Evolutionary conservation across 169 alveolate genomes (phyloP).

Genomic region (Plasmodium relictum): DNA sequence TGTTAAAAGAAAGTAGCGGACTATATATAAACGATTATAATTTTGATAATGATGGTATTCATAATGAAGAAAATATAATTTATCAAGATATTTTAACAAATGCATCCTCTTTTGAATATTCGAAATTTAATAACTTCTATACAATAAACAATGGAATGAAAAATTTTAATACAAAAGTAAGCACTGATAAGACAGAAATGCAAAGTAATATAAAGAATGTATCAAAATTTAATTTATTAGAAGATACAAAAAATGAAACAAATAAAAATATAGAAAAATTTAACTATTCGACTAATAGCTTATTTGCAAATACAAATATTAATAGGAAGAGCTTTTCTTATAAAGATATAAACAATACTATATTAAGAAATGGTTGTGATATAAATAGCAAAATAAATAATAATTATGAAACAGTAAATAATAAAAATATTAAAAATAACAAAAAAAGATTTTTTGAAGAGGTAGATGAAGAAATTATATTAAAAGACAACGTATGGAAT

Average conservation of each 20-base stretch:
- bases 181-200: constrained; percentile 9
- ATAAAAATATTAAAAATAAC: constrained; percentile 14
- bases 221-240: neutral
- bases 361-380: neutral
- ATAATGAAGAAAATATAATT: constrained; percentile 60
- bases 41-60: constrained; percentile 36
- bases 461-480: constrained; percentile 47
- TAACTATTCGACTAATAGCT: constrained; percentile 36
- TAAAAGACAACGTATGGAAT: constrained; percentile 36
- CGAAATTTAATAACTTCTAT: constrained; percentile 65
- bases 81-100: constrained; percentile 67
- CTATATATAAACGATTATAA: constrained; percentile 46
- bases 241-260: neutral
- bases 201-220: constrained; percentile 14
- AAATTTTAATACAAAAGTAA: constrained; percentile 44
- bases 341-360: constrained; percentile 18
- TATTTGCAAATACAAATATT: constrained; percentile 24
- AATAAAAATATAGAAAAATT: constrained; percentile 30
- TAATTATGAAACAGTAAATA: constrained; percentile 1
- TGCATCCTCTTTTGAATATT: constrained; percentile 56
- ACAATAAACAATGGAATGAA: constrained; percentile 33
- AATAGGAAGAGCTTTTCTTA: constrained; percentile 30
- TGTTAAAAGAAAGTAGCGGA: constrained; percentile 60
- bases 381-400: constrained; percentile 18
- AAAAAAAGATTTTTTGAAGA: constrained; percentile 32